Evolutionary conservation across 164 flowering plant species (phyloP).

Genomic region (Kalanchoe fedtschenkoi): DNA sequence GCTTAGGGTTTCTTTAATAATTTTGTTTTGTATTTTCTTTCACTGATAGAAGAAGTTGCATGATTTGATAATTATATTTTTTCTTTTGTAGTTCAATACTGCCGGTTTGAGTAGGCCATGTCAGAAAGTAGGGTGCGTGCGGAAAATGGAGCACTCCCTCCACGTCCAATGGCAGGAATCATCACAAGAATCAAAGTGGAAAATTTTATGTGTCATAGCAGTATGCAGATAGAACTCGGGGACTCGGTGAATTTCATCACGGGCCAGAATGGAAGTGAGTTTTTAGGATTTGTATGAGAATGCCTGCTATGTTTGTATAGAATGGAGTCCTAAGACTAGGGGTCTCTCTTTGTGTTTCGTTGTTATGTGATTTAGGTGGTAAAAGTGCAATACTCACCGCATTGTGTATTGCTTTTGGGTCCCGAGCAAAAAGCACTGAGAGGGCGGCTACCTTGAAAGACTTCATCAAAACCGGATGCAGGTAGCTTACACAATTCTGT

Average conservation of each 20-base stretch:
- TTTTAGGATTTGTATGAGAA: neutral
- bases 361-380: slow-evolving; percentile 47
- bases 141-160: slow-evolving; percentile 8
- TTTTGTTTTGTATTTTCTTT: no score
- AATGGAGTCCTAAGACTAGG: neutral
- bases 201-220: slow-evolving; percentile 90
- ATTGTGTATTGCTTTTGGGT: slow-evolving; percentile 75
- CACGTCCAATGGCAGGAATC: slow-evolving; percentile 44
- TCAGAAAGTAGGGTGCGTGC: slow-evolving; percentile 27
- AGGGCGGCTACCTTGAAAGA: slow-evolving; percentile 77
- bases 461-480: slow-evolving; percentile 88
- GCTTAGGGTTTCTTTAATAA: no score
- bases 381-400: slow-evolving; percentile 91
- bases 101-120: slow-evolving; percentile 19
- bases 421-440: slow-evolving; percentile 70
- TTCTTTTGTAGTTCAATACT: no score
- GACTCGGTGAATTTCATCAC: slow-evolving; percentile 83
- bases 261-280: slow-evolving; percentile 89
- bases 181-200: slow-evolving; percentile 53
- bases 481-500: slow-evolving; percentile 24
- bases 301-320: neutral
- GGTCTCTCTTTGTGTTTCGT: neutral
- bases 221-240: slow-evolving; percentile 54
- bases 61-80: no score
- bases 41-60: no score